Conservation (phyloP, 805 yeast species). For the Starmerella lactis-condensi region DNA sequence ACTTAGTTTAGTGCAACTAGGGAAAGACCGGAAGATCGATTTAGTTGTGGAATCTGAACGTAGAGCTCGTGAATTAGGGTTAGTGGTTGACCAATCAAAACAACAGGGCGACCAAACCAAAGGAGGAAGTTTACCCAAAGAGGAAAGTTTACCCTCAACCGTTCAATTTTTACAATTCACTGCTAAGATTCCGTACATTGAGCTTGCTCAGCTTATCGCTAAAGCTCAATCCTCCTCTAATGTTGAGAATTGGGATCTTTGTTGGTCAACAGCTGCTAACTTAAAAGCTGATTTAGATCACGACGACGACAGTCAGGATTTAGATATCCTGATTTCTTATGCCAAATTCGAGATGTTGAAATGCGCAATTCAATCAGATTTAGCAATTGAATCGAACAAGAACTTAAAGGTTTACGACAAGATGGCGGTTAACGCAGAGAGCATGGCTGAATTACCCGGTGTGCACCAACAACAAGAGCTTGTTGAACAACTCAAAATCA, state of each 20-base stretch:
- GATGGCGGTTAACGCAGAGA: conserved; percentile 35
- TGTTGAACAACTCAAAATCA: conserved; percentile 32
- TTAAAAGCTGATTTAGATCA: conserved; percentile 21
- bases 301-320: conserved; percentile 43
- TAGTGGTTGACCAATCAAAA: neutral
- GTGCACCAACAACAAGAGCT: conserved; percentile 70
- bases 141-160: conserved; percentile 1
- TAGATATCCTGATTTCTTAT: conserved; percentile 58
- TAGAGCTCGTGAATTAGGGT: conserved; percentile 3
- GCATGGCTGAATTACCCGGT: conserved; percentile 72
- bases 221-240: too few species aligned
- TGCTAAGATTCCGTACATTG: conserved; percentile 30
- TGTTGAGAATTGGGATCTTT: conserved; percentile 13
- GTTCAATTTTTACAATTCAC: conserved; percentile 40
- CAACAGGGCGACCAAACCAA: conserved; percentile 12
- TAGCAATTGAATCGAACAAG: conserved; percentile 17
- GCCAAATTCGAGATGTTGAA: conserved; percentile 49
- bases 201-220: conserved; percentile 3
- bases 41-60: conserved; percentile 17
- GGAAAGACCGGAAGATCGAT: conserved; percentile 25
- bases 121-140: conserved; percentile 6
- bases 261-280: conserved; percentile 1
- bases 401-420: conserved; percentile 32
- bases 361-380: conserved; percentile 57
- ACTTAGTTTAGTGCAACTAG: conserved; percentile 32